Base-by-base conservation (phyloP, 257 asterid species). In the Scutellaria baicalensis region DNA sequence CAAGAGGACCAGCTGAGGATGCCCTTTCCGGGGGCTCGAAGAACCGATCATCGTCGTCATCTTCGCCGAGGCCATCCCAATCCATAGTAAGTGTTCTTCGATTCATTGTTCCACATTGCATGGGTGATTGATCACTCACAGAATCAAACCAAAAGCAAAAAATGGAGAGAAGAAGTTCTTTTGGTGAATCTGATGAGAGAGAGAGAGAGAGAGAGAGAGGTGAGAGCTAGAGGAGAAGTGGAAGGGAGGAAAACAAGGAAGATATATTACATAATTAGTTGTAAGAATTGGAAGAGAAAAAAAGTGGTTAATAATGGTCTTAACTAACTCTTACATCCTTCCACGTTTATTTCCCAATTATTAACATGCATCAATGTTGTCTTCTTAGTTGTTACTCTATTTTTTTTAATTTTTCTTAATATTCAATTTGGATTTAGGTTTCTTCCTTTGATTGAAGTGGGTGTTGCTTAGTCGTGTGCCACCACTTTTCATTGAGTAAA, bases 41-140 rank as follows among this genome's bases (percentile, higher is more conserved):
- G 84, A 94, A 94, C 17, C 50, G 81, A 43, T 91, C 95, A 23
- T 94, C 98, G 9, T 89, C 95, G 7, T 90, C 91, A 8, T 82
- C 89, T 3, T 84, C 92, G 5, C 82, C 85, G 6, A 89, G 80
- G 5, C 88, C 88, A 16, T 88, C 97, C 97, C 95, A 94, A 72
- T 83, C 75, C 99, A 94, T 89, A 35, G 99, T 86, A 31, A 91
- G 78, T 64, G 91, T 94, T 71, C 97, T 86, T 57, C 87, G 86
- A 43, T 74, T 83, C 96, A 86, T 88, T 5, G 77, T 66, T 66
- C 84, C 83, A 74, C 87, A 84, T 75, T 75, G 76, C 83, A 78
- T 77, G 11, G 40, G 61, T 9, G 9, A 42, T 40, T 9, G 51
- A 7, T 14, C 8, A 13, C 11, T 33, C n/a, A 10, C 20, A 3